Conservation (phyloP, 2,329 filamentous ascomycete species). For the Rachicladosporium sp. region DNA sequence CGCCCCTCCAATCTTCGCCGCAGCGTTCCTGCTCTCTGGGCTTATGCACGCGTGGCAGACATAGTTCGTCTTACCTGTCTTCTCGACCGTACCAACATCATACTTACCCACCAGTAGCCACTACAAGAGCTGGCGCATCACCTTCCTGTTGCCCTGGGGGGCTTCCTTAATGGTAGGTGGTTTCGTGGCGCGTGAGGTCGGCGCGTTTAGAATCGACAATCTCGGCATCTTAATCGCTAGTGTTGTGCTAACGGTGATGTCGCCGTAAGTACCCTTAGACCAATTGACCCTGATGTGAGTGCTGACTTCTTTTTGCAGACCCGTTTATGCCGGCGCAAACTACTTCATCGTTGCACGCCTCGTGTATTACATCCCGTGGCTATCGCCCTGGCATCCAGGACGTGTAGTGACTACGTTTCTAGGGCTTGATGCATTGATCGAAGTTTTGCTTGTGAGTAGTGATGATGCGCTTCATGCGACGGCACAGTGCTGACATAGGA, state of each 20-base stretch:
- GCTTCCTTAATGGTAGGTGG: slow-evolving; percentile 38
- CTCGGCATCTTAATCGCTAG: slow-evolving; percentile 29
- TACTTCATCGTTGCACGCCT: slow-evolving; percentile 50
- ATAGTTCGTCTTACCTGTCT: neutral
- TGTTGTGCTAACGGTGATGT: slow-evolving; percentile 28
- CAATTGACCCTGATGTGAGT: neutral
- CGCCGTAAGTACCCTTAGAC: slow-evolving; percentile 26
- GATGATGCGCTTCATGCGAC: too few species aligned
- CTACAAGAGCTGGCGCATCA: slow-evolving; percentile 36
- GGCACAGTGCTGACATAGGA: too few species aligned
- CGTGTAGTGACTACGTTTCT: slow-evolving; percentile 49
- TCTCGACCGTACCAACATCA: neutral
- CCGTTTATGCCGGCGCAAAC: slow-evolving; percentile 47
- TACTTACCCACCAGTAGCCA: slow-evolving; percentile 1
- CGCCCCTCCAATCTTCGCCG: slow-evolving; percentile 42
- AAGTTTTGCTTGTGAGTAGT: slow-evolving; percentile 37
- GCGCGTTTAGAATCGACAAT: slow-evolving; percentile 38
- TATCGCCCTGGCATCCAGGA: slow-evolving; percentile 45
- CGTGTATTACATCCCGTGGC: slow-evolving; percentile 49
- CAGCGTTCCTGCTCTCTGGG: slow-evolving; percentile 3
- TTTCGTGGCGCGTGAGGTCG: slow-evolving; percentile 43
- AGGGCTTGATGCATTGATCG: slow-evolving; percentile 38
- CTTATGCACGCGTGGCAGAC: slow-evolving; percentile 5
- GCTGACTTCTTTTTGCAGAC: slow-evolving; percentile 4
- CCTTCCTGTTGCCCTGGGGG: slow-evolving; percentile 42